These are phyloP conservation scores for Lasiodiplodia sp. DNA, from an alignment of 2,329 filamentous ascomycete genomes.

Conservation along the genomic window DNA sequence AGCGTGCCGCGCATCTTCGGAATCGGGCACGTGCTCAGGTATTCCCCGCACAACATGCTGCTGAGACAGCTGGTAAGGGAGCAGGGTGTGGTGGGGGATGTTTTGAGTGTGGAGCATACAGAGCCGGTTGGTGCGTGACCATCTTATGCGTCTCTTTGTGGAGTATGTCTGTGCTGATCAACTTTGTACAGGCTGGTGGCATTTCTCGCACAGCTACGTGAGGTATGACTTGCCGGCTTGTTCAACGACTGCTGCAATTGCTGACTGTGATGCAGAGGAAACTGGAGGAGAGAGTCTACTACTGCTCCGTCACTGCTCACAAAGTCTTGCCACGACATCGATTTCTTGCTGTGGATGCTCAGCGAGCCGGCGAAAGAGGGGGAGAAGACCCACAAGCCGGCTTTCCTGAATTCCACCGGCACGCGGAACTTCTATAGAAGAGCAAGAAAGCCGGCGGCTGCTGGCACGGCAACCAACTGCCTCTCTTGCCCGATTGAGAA, in stretches of 20 bases:
- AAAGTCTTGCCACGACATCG: slow-evolving; percentile 96
- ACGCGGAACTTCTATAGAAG: slow-evolving; percentile 79
- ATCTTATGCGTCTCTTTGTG: slow-evolving; percentile 56
- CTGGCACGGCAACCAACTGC: slow-evolving; percentile 85
- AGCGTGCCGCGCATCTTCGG: slow-evolving; percentile 69
- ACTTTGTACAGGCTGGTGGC: slow-evolving; percentile 73
- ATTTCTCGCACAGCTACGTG: slow-evolving; percentile 89
- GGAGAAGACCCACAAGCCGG: slow-evolving; percentile 68
- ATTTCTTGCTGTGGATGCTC: slow-evolving; percentile 89
- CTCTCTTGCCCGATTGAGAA: slow-evolving; percentile 77
- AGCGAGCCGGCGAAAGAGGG: slow-evolving; percentile 22
- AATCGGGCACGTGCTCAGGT: slow-evolving; percentile 91
- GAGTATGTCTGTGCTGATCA: background rate
- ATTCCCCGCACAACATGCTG: slow-evolving; percentile 90
- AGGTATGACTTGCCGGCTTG: slow-evolving; percentile 51
- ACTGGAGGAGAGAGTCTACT: slow-evolving; percentile 84
- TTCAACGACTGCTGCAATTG: background rate
- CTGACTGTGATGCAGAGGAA: slow-evolving; percentile 64
- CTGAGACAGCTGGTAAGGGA: slow-evolving; percentile 79
- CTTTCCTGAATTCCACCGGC: slow-evolving; percentile 77
- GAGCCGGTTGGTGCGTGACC: slow-evolving; percentile 77
- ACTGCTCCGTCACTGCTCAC: slow-evolving; percentile 86
- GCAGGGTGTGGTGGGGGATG: slow-evolving; percentile 79
- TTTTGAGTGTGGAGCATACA: slow-evolving; percentile 86
- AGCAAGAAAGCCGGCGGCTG: slow-evolving; percentile 75